A percentile compares a stretch with the other conserved stretches of the same genome.
Evolutionary conservation across 1,284 basidiomycete species (phyloP).

Genomic region (Tremellales sp.): DNA sequence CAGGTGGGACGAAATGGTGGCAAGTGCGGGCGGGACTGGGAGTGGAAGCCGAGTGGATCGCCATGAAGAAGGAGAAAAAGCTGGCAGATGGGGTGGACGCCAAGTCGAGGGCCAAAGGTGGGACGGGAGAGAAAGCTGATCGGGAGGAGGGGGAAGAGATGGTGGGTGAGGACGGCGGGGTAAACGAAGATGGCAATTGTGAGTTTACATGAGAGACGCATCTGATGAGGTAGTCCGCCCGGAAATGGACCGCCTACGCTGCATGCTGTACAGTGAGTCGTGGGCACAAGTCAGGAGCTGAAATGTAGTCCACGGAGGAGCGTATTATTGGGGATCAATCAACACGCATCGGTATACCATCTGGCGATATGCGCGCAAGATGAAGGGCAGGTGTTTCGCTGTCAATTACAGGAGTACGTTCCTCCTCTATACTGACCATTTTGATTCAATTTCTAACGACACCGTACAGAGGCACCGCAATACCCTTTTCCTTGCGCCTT

Average conservation of each 20-base stretch:
- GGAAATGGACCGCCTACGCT: slow-evolving; percentile 79
- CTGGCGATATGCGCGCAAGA: slow-evolving; percentile 83
- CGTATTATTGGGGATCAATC: slow-evolving; percentile 55
- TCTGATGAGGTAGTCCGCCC: slow-evolving; percentile 47
- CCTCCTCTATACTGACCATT: not conserved
- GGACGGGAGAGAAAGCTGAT: slow-evolving; percentile 3
- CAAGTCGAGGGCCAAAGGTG: slow-evolving; percentile 26
- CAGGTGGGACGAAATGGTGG: slow-evolving; percentile 96
- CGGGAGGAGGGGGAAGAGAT: slow-evolving; percentile 20
- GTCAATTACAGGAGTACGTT: slow-evolving; percentile 68
- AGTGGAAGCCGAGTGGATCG: slow-evolving; percentile 90
- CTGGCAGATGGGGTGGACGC: slow-evolving; percentile 18
- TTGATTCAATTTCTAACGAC: slow-evolving; percentile 2
- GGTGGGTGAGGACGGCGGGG: slow-evolving; percentile 21
- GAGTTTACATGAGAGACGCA: slow-evolving; percentile 9
- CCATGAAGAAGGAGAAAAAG: slow-evolving; percentile 50
- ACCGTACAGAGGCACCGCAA: slow-evolving; percentile 66
- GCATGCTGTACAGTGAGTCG: slow-evolving; percentile 64
- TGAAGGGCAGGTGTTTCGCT: slow-evolving; percentile 81
- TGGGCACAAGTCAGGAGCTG: slow-evolving; percentile 4
- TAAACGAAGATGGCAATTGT: slow-evolving; percentile 25
- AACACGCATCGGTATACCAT: slow-evolving; percentile 66
- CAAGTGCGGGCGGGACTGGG: slow-evolving; percentile 74
- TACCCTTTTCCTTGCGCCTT: slow-evolving; percentile 95
- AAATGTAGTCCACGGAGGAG: slow-evolving; percentile 59